phyloP scores from a whole-genome alignment of 1,139 yeast genomes.

The Protomyces lactucae-debilis region DNA sequence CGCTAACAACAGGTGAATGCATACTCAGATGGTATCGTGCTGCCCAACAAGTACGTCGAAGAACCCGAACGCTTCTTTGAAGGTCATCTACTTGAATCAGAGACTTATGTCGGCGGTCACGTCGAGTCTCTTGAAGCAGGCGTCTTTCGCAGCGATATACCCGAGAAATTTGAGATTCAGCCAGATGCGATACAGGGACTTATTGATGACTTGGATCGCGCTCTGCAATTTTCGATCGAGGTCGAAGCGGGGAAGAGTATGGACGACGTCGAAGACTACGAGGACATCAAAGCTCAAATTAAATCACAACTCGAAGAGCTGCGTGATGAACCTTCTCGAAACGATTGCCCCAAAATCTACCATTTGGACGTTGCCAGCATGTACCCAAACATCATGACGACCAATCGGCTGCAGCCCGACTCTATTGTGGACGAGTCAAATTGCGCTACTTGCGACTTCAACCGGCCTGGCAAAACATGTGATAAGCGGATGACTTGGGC shows the following conservation, averaged over 20 bases:
- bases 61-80: conserved; percentile 89
- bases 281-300: conserved; percentile 59
- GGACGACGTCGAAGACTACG: conserved; percentile 73
- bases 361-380: conserved; percentile 99
- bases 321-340: conserved; percentile 57
- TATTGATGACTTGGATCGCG: conserved; percentile 62
- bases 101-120: conserved; percentile 98
- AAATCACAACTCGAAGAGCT: conserved; percentile 53
- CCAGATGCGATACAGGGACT: conserved; percentile 73
- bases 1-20: conserved; percentile 59
- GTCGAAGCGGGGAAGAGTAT: conserved; percentile 71
- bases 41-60: conserved; percentile 91
- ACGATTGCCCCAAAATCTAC: conserved; percentile 80
- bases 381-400: conserved; percentile 99
- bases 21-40: conserved; percentile 63
- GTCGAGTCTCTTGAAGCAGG: conserved; percentile 98
- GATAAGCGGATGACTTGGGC: conserved; percentile 92
- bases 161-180: conserved; percentile 70
- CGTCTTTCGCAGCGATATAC: conserved; percentile 85
- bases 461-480: conserved; percentile 89
- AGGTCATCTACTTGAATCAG: conserved; percentile 90
- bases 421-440: conserved; percentile 94
- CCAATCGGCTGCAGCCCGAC: conserved; percentile 95
- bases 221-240: conserved; percentile 75
- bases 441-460: conserved; percentile 96